Evolutionary conservation across 2,329 filamentous ascomycete genomes (phyloP), one percentile per base, ranked within the genome.

Genomic region (Alternaria brassicicola): DNA sequence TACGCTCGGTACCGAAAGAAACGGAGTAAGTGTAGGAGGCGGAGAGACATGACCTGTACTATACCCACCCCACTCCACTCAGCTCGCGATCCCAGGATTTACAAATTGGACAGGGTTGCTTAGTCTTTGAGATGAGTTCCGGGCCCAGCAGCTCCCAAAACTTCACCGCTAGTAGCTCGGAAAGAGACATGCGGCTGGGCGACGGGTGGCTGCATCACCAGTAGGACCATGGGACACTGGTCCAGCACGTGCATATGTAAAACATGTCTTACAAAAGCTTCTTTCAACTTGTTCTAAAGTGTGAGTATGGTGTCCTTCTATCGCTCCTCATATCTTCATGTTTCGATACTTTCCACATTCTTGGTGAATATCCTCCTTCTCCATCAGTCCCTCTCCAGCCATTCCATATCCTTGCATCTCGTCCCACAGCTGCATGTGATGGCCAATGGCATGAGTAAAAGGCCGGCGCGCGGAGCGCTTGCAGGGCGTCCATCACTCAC

Each of bases 1-100:
- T 97, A 51, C 85, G 87, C 57, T 82, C 85, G 56, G 76, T 87
- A 53, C 80, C 83, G 9, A 78, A 82, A 64, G 76, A 81, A 46
- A 62, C 46, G 1, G 56, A 62, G 25, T 71, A 70, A 53, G 63
- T 49, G 28, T 72, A 59, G 63, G 49, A 4, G 28, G 23, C 23
- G 23, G 28, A 43, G 45, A 45, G 47, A 25, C 43, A 10, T 45
- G 59, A 53, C 43, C 45, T 52, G 57, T 48, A 61, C 25, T 49
- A 43, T 48, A 45, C 43, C 38, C 31, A 47, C 51, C 43, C 38
- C 31, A 47, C 51, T 49, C 31, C 35, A 47, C 48, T 58, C 49
- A 33, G 31, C 39, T 13, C 26, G 17, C 19, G 19, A 38, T 21
- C 23, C 9, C 15, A 7, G 41, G 25, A n/a, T 28, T 8, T 19